Evolutionary conservation across 2,329 filamentous ascomycete species (phyloP).

Genomic region (Eutypa lata): DNA sequence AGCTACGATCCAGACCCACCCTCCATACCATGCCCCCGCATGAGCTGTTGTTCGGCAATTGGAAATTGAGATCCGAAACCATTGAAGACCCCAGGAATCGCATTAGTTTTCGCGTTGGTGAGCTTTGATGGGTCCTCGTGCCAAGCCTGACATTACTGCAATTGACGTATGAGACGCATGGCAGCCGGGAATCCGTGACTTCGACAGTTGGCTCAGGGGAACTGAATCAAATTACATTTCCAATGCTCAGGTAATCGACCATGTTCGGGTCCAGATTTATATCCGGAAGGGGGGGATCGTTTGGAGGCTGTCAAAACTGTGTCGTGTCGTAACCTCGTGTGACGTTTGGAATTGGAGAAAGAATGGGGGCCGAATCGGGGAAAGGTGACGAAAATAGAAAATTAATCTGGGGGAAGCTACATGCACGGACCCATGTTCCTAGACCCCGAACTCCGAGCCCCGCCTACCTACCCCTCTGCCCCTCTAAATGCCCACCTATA

Average conservation of each 20-base stretch:
- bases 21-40: not conserved
- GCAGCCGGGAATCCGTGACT: not conserved
- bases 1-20: not conserved
- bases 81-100: not conserved
- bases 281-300: not conserved
- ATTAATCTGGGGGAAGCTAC: too few relatives aligned
- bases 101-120: too few relatives aligned
- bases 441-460: not conserved
- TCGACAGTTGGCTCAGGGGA: not conserved
- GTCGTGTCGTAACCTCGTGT: not conserved
- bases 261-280: conserved; percentile 1
- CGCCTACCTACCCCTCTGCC: not conserved
- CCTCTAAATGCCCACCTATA: too few relatives aligned
- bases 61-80: not conserved
- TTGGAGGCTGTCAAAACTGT: conserved; percentile 1
- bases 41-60: not conserved
- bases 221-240: conserved; percentile 6
- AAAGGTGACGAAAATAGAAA: not conserved
- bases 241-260: conserved; percentile 19
- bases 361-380: too few relatives aligned
- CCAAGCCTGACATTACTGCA: too few relatives aligned
- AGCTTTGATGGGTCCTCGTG: too few relatives aligned
- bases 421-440: not conserved
- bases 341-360: too few relatives aligned
- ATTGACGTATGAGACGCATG: not conserved